These are phyloP conservation scores for Amphirosellinia nigrospora DNA, from an alignment of 495 filamentous ascomycete genomes.

Conservation along the genomic window DNA sequence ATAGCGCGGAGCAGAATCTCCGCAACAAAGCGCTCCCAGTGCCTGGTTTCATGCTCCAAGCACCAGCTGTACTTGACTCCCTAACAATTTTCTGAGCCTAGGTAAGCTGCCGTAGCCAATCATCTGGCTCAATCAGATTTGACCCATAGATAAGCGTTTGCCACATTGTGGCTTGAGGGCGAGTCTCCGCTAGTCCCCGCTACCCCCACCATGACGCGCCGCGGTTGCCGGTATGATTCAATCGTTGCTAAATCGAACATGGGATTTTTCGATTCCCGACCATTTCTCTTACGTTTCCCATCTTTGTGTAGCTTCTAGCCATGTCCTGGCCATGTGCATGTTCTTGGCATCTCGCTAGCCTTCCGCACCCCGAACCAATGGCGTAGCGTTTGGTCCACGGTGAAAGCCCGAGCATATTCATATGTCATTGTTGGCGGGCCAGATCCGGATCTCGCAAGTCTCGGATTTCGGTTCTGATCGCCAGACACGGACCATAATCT, in stretches of 20 bases:
- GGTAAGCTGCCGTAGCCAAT: background rate
- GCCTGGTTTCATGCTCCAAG: background rate
- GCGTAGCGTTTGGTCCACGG: background rate
- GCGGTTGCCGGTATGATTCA: background rate
- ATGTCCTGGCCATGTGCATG: constrained; percentile 1
- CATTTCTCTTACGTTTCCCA: constrained; percentile 11
- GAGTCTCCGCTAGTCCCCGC: background rate
- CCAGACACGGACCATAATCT: background rate
- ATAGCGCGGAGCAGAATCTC: constrained; percentile 14
- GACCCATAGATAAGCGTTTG: background rate
- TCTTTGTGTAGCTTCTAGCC: background rate
- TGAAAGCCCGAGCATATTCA: background rate
- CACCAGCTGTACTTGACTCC: background rate
- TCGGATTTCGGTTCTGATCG: background rate
- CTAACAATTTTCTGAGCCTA: constrained; percentile 4
- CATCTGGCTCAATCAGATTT: background rate
- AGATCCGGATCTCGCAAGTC: background rate
- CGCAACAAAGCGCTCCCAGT: background rate
- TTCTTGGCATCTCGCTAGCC: background rate
- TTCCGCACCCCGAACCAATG: background rate
- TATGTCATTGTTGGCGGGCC: background rate
- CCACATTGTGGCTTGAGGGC: constrained; percentile 9
- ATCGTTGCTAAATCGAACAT: constrained; percentile 1
- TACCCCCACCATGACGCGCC: background rate
- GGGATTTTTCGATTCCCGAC: background rate